Percentiles rank a stretch among this genome's conserved stretches.
phyloP scores from a whole-genome alignment of 2,329 filamentous ascomycete species.

The Diaporthe helianthi region DNA sequence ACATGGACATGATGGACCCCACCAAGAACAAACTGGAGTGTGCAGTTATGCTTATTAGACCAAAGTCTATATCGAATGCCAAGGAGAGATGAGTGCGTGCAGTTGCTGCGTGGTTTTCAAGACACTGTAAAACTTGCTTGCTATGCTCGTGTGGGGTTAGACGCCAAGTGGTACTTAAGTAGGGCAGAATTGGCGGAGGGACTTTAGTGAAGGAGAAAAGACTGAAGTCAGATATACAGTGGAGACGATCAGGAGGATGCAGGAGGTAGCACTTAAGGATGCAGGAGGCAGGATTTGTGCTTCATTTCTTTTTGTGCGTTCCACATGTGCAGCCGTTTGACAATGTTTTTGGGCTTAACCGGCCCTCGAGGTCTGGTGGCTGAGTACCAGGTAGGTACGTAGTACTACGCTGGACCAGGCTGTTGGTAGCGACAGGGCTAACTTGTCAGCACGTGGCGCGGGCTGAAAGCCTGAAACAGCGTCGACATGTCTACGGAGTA shows the following conservation, averaged over 20 bases:
- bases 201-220: neutral
- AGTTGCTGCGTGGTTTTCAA: neutral
- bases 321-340: neutral
- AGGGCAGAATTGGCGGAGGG: neutral
- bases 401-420: neutral
- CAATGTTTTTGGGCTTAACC: neutral
- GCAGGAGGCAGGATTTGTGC: neutral
- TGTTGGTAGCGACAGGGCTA: constrained; percentile 8
- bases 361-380: neutral
- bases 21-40: constrained; percentile 5
- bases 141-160: neutral
- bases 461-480: constrained; percentile 19
- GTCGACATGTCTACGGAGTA: neutral
- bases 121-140: neutral
- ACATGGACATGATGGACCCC: too few species aligned
- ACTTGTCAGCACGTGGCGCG: constrained; percentile 19
- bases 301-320: neutral
- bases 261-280: neutral
- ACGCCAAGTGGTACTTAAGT: neutral
- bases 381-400: too few species aligned
- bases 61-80: constrained; percentile 9
- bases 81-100: neutral
- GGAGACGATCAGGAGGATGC: too few species aligned
- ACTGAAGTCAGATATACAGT: too few species aligned
- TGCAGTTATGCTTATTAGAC: neutral